phyloP scores from a whole-genome alignment of 2,329 filamentous ascomycete species.

The Colletotrichum noveboracense region DNA sequence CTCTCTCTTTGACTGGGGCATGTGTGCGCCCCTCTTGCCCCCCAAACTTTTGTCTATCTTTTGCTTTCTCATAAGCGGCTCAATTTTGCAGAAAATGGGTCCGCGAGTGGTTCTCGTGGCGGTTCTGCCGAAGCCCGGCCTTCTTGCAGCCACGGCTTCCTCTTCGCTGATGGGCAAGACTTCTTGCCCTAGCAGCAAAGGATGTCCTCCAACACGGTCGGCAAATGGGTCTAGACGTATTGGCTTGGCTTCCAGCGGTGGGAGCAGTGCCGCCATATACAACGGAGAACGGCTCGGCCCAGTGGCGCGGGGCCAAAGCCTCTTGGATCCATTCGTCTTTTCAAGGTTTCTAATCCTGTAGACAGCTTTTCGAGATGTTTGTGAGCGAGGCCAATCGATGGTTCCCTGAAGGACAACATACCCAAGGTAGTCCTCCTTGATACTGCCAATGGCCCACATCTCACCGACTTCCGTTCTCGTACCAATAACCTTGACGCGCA shows the following conservation, averaged over 20 bases:
- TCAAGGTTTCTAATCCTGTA: conserved; percentile 16
- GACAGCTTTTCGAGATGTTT: conserved; percentile 15
- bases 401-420: conserved; percentile 37
- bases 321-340: background rate
- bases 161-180: background rate
- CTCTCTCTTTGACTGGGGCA: background rate
- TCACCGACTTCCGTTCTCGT: conserved; percentile 91
- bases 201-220: background rate
- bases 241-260: background rate
- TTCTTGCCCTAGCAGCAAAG: background rate
- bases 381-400: conserved; percentile 5
- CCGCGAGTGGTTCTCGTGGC: background rate
- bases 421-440: conserved; percentile 84
- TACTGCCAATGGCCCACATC: conserved; percentile 97
- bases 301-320: background rate
- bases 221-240: background rate
- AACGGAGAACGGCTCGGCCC: background rate
- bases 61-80: background rate
- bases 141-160: background rate
- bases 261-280: background rate
- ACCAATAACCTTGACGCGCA: conserved; percentile 93
- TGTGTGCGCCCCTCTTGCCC: conserved; percentile 1
- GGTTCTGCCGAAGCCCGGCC: background rate
- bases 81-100: background rate
- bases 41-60: conserved; percentile 19